Base-by-base conservation (phyloP, 805 yeast species). In the Candida oleophila region DNA sequence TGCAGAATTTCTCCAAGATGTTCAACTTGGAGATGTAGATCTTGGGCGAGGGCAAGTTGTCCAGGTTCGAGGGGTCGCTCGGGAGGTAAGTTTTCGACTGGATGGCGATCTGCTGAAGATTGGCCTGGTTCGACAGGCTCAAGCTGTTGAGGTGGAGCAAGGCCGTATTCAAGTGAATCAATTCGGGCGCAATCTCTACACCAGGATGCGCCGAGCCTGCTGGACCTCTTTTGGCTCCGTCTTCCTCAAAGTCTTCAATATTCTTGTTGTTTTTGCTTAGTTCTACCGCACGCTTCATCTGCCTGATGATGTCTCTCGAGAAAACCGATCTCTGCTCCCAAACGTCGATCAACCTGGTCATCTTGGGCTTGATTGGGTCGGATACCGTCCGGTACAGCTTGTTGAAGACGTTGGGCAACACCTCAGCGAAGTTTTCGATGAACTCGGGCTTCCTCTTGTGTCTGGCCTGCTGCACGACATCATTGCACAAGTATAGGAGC, bases 391-490 rank as follows among this genome's bases (percentile, higher is more conserved):
- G 49, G 47, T 63, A 67, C 2, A 70, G 64, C 4, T 59, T 49
- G 2, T 55, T 50, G 42, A 83, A 52, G 1, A 75, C 73, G 1
- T 48, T 43, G 1, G 81, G 80, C 37, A 83, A 58, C 2, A 75
- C 76, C 1, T 61, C 58, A 11, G 80, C 73, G 63, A 87, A 89
- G 2, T 81, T 83, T 7, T 64, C 66, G 2, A 84, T 63, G 52
- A 85, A 83, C 41, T 81, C 87, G 3, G 68, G 66, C 55, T 78
- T 81, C 49, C 78, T 73, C 55, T 82, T 80, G 30, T 84, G 82
- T 48, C 83, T 74, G 2, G 90, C 81, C 59, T 86, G 86, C 63
- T 89, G 96, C 1, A 88, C 85, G 19, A 89, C 83, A 53, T 89
- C 96, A 61, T 89, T 89, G 43, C 86, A 84, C 12, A 89, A 68